These are phyloP conservation scores for Phoenix dactylifera DNA, from an alignment of 176 grass and related monocot genomes.

Conservation along the genomic window DNA sequence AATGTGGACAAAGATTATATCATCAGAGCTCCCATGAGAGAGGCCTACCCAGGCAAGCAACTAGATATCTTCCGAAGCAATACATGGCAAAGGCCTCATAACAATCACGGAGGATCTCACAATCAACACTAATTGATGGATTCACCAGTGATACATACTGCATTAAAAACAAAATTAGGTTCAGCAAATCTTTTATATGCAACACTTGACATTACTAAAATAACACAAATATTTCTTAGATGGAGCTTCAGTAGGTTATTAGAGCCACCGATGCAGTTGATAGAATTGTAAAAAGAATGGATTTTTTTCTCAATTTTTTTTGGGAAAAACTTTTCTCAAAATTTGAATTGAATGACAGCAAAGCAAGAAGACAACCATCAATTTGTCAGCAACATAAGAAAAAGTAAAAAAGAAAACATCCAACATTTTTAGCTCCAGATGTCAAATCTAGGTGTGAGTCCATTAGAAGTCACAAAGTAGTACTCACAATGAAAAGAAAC, in stretches of 20 bases:
- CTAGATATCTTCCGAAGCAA: slow-evolving; percentile 89
- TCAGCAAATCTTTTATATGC: slow-evolving; percentile 1
- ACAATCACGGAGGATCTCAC: slow-evolving; percentile 79
- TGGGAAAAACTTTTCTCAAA: too few species aligned
- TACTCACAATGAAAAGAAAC: too few species aligned
- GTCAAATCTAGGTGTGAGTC: too few species aligned
- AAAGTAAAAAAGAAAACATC: too few species aligned
- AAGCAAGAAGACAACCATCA: not conserved
- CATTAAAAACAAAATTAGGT: slow-evolving; percentile 5
- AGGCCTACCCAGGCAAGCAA: slow-evolving; percentile 79
- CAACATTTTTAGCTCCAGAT: too few species aligned
- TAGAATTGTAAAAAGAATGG: too few species aligned
- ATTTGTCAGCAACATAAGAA: too few species aligned
- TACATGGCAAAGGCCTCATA: slow-evolving; percentile 98
- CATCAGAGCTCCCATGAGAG: slow-evolving; percentile 2
- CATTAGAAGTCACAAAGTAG: too few species aligned
- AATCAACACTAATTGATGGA: slow-evolving; percentile 69
- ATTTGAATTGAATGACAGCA: not conserved
- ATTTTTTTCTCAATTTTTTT: too few species aligned
- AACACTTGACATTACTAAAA: not conserved
- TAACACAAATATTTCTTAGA: too few species aligned
- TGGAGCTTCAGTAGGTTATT: too few species aligned
- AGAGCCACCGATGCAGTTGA: too few species aligned
- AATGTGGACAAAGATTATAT: not conserved
- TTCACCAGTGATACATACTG: slow-evolving; percentile 87